phyloP scores from a whole-genome alignment of 495 filamentous ascomycete species.

The Neurospora hispaniola region DNA sequence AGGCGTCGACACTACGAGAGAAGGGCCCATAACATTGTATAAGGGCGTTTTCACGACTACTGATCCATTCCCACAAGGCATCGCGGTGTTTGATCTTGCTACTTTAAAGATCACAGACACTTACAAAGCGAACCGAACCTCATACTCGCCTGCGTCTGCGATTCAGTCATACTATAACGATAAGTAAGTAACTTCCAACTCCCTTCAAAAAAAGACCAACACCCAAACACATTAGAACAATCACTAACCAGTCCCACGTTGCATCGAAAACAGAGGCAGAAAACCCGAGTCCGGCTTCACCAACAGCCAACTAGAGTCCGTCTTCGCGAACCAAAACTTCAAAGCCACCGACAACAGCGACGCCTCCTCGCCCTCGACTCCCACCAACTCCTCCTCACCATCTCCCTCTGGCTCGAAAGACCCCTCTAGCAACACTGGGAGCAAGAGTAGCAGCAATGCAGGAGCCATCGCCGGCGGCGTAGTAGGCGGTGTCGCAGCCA shows the following conservation, averaged over 20 bases:
- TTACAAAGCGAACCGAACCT: constrained; percentile 1
- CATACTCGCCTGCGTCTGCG: constrained; percentile 4
- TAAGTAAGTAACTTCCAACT: constrained; percentile 4
- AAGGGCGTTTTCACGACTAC: constrained; percentile 7
- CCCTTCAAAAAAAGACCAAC: neutral
- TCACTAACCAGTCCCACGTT: neutral
- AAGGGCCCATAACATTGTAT: constrained; percentile 1
- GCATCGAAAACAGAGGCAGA: neutral
- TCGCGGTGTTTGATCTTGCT: constrained; percentile 13
- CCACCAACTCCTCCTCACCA: neutral
- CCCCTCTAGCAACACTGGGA: neutral
- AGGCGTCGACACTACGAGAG: constrained; percentile 13
- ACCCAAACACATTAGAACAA: neutral
- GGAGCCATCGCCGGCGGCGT: constrained; percentile 9
- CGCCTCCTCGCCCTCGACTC: neutral
- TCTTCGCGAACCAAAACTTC: neutral
- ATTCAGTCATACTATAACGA: constrained; percentile 11
- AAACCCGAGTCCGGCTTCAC: neutral
- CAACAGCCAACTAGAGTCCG: neutral
- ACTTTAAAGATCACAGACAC: constrained; percentile 4
- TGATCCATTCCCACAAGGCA: constrained; percentile 12
- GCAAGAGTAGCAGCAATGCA: neutral
- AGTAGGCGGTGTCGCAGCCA: constrained; percentile 9
- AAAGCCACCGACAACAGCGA: neutral
- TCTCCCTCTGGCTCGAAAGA: neutral